Conservation (phyloP, 1,139 yeast species). For the Protomyces inouyei region DNA sequence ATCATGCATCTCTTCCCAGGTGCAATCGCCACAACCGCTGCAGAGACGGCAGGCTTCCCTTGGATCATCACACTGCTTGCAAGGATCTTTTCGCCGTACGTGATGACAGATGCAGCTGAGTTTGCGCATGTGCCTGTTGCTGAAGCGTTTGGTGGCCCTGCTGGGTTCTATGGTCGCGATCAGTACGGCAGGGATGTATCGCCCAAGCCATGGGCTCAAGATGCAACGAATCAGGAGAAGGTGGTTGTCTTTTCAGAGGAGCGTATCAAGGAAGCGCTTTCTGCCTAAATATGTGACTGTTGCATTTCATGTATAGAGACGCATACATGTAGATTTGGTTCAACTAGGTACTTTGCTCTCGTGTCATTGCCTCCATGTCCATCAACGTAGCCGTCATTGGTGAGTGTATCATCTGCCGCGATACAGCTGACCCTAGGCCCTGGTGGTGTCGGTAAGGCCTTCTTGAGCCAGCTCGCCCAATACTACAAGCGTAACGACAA, state of each 20-base stretch:
- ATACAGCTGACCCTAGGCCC: conserved; percentile 47
- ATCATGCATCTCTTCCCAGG: conserved; percentile 20
- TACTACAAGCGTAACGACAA: conserved; percentile 65
- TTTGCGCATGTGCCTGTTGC: conserved; percentile 14
- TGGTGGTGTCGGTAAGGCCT: conserved; percentile 93
- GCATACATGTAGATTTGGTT: no score
- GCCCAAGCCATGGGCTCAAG: conserved; percentile 7
- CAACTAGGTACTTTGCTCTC: no score
- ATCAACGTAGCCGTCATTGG: neutral
- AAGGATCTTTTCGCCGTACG: conserved; percentile 1
- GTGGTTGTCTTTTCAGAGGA: neutral
- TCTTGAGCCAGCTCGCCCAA: conserved; percentile 62
- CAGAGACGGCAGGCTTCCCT: conserved; percentile 24
- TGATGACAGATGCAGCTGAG: conserved; percentile 3
- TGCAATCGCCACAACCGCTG: conserved; percentile 1
- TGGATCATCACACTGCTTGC: conserved; percentile 8
- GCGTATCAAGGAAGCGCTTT: conserved; percentile 11
- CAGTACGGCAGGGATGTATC: conserved; percentile 18
- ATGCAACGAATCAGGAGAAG: neutral
- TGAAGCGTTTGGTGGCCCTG: conserved; percentile 2
- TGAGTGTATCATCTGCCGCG: neutral
- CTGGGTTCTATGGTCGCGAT: neutral
- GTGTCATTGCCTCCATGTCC: neutral
- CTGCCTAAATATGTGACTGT: neutral
- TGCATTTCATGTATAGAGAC: neutral